phyloP scores from a whole-genome alignment of 768 basidiomycete genomes.

The Termitomyces sp. region DNA sequence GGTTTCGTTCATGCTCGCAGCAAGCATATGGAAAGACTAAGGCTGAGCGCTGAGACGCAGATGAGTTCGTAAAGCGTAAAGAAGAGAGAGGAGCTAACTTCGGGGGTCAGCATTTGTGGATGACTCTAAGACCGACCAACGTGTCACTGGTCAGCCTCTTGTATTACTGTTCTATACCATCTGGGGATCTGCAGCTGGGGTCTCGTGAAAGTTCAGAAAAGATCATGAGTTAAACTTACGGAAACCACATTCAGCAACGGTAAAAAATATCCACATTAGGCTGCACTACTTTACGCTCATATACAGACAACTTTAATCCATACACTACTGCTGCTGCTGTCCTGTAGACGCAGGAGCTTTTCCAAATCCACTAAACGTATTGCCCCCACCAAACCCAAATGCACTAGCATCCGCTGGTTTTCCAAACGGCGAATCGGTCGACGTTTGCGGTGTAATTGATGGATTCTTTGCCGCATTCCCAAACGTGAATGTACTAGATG shows the following conservation, averaged over 20 bases:
- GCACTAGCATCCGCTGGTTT: constrained; percentile 16
- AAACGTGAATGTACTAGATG: background rate
- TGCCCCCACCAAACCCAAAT: constrained; percentile 25
- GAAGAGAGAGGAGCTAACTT: background rate
- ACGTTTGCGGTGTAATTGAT: constrained; percentile 15
- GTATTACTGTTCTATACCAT: constrained; percentile 1
- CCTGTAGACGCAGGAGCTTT: constrained; percentile 13
- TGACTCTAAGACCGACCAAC: constrained; percentile 1
- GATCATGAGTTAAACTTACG: background rate
- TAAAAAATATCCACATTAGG: constrained; percentile 1
- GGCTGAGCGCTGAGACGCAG: background rate
- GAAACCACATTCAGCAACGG: background rate
- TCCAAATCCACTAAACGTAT: constrained; percentile 13
- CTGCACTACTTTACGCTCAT: constrained; percentile 12
- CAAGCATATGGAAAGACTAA: constrained; percentile 22
- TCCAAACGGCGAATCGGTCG: constrained; percentile 13
- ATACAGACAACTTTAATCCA: constrained; percentile 4
- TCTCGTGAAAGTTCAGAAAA: background rate
- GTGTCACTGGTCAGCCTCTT: constrained; percentile 5
- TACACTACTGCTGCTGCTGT: constrained; percentile 21
- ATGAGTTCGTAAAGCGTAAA: background rate
- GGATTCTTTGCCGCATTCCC: constrained; percentile 11
- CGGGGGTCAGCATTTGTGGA: background rate
- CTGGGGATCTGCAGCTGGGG: too few species aligned
- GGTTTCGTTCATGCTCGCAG: constrained; percentile 33